Evolutionary conservation across 139 green algal species (phyloP), one percentile per base, ranked within the genome.

Genomic region (Chlorella sp.): DNA sequence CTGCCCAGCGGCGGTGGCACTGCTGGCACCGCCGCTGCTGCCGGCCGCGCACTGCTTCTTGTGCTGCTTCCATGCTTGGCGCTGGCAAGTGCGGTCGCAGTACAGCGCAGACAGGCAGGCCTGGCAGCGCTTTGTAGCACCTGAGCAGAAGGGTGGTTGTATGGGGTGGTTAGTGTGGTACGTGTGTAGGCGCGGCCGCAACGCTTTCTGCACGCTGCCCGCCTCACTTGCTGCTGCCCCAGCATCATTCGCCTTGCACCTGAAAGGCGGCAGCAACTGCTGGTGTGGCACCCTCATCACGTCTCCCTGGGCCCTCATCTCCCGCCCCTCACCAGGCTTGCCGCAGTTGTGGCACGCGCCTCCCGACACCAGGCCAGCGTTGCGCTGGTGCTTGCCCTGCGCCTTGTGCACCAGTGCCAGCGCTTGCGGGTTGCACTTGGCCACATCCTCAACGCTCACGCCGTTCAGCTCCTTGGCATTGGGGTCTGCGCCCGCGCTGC

Each of bases 1-100:
- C 75, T 56, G 63, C 41, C 28, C 28, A 1, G 15, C 78, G 51
- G 51, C 51, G 11, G 51, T 15, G 13, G 51, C 51, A 21, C 63
- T 26, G n/a, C 26, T 28, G 39, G 2, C 55, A 12, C 51, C 12
- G 41, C 44, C 23, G 9, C 4, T 26, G 44, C 47, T 23, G 51
- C 28, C 38, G 6, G 5, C n/a, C 38, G 25, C 72, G 32, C 32
- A 25, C 67, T 57, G 28, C 47, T 36, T 36, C 68, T 85, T 85
- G 30, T 85, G 79, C 30, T 30, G 15, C 68, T 85, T 85, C 79
- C 79, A 85, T 16, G 64, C 44, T 16, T 28, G 26, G 17, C 34
- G 57, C 67, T 76, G 67, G 68, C 79, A 85, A 17, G 17, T 69
- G n/a, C 79, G 30, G 44, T 18, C 30, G 79, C 79, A 85, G 47